These are phyloP conservation scores for Lasiodiplodia theobromae DNA, from an alignment of 2,329 filamentous ascomycete genomes.

Conservation along the genomic window DNA sequence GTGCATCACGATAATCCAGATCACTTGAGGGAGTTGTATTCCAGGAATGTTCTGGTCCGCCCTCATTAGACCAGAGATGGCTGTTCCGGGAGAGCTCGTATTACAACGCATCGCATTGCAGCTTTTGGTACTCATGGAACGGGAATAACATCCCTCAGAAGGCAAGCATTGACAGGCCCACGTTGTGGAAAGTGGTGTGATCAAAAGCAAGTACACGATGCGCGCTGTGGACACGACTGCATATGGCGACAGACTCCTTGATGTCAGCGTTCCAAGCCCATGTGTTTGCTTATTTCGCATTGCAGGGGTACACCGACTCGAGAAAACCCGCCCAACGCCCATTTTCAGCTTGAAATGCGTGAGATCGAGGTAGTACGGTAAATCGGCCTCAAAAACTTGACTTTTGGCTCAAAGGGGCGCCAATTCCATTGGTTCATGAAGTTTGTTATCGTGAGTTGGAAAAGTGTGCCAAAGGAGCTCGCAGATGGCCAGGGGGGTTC, in stretches of 20 bases:
- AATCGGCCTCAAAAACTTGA: neutral
- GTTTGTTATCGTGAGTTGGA: neutral
- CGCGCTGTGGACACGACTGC: neutral
- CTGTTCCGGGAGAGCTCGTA: neutral
- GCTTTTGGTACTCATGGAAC: neutral
- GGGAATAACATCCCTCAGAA: neutral
- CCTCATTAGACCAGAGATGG: neutral
- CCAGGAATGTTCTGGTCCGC: neutral
- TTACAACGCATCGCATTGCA: neutral
- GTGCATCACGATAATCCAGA: neutral
- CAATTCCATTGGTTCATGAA: neutral
- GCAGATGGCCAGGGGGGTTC: neutral
- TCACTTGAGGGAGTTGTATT: neutral
- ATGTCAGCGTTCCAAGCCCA: neutral
- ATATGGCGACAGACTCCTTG: neutral
- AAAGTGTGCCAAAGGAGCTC: neutral
- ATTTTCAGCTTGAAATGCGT: neutral
- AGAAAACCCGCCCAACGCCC: neutral
- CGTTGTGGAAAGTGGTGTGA: neutral
- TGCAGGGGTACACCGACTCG: neutral
- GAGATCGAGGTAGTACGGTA: neutral
- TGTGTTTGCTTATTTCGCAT: neutral
- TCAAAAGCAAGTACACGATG: neutral
- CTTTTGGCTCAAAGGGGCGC: neutral
- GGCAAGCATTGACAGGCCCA: neutral